Base-by-base conservation (phyloP, 345 rosid genomes). In the Dimocarpus longan region DNA sequence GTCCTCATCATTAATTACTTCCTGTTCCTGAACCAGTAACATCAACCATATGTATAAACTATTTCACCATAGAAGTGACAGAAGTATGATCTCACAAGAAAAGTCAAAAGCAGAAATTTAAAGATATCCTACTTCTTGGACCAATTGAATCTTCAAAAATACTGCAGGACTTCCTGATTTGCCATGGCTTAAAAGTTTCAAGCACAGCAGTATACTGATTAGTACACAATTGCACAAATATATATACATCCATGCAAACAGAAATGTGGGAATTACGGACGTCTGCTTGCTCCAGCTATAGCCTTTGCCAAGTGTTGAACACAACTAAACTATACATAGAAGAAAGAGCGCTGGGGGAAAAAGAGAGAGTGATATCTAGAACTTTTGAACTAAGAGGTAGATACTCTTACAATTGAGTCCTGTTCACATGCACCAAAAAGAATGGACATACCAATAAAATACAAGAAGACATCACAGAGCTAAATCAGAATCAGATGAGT, bases 21-120 rank as follows among this genome's bases (percentile, higher is more conserved):
- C 89, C 99, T 95, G 90, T 87, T 86, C 89, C 99, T 95, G 90
- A 78, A 74, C 80, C 70, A 69, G 32, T 65, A 75, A 63, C n/a
- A 73, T 28, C 13, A 44, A 64, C 59, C 42, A 37, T 72, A 66
- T 65, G 11, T 37, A 26, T 26, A 22, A 66, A 63, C 39, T 44
- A 69, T 62, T 43, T 52, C 42, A 71, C 13, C 10, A 16, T 15
- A 42, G 0, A 70, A 64, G 12, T 69, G 69, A 68, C 52, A 46
- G 52, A 78, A 60, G 9, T 7, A 59, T 16, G 9, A 22, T 5
- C 56, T 52, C 76, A 78, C 26, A 66, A 46, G 74, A 77, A 22
- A 66, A 62, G 18, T 40, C 56, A 76, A 70, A 39, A 24, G 7
- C 44, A 65, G 48, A 50, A 48, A 16, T 44, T 37, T 5, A 39